Evolutionary conservation across 2,329 filamentous ascomycete species (phyloP), one percentile per base, ranked within the genome.

Genomic region (Colletotrichum lupini): DNA sequence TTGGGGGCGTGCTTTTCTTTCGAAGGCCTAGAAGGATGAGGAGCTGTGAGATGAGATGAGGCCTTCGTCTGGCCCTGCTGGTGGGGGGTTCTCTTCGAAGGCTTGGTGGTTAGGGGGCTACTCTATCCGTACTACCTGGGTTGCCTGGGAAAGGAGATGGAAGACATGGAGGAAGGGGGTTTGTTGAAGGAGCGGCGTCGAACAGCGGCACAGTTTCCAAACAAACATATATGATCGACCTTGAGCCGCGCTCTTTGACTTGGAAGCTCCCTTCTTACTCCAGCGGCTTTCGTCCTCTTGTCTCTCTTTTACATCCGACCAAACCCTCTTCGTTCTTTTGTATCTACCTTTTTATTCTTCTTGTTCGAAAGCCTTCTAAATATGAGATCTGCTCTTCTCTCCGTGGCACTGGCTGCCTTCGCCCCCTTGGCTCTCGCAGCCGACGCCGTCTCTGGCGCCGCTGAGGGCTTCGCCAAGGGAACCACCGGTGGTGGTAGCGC

Each of bases 401-500:
- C 71, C 11, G 56, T 62, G 67, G 71, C 71, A 64, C 67, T 73
- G 60, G 71, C 71, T 69, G 72, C 74, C 72, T 24, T 73, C 5
- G 32, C 46, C n/a, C 66, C 66, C 49, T 60, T 75, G 46, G 72
- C 67, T 26, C 67, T 66, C n/a, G 67, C 73, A 16, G 73, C 73
- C 9, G 73, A 73, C 30, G 72, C 81, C 52, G 82, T 84, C 32
- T 78, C 77, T 26, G 83, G 83, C 61, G 74, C 81, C n/a, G 81
- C 84, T 16, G 81, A 82, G 72, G 88, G 89, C 61, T 87, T 89
- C 32, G 61, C 61, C 61, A 64, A 55, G 35, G 62, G 62, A 52
- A 65, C 62, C 8, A 92, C 91, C 22, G 91, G 91, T 49, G 91
- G 91, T 77, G 90, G 89, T 66, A 84, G 76, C 72, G 89, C 88